Evolutionary conservation across 148 eudicot genomes (phyloP).

Genomic region (Fagopyrum homotropicum): DNA sequence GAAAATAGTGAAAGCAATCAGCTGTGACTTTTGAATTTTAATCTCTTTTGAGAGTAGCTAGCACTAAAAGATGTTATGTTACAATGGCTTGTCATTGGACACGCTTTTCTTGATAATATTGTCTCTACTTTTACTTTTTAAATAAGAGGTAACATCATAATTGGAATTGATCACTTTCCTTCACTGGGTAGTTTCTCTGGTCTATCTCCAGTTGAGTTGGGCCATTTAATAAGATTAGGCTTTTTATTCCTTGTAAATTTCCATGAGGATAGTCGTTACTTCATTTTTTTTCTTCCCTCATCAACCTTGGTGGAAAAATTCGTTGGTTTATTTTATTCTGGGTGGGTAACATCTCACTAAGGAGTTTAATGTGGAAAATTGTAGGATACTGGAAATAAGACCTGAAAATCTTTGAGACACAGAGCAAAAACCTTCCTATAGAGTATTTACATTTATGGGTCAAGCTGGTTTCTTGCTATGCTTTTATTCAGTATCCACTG

Average conservation of each 20-base stretch:
- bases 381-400: neutral
- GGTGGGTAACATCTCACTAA: neutral
- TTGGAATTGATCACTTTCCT: neutral
- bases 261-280: neutral
- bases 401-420: neutral
- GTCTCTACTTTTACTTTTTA: neutral
- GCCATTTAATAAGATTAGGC: neutral
- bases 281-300: neutral
- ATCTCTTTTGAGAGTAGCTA: neutral
- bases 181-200: neutral
- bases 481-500: neutral
- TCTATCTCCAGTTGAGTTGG: neutral
- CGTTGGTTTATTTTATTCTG: neutral
- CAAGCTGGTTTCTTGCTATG: neutral
- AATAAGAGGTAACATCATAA: neutral
- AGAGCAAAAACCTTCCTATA: neutral
- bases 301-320: neutral
- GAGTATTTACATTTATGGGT: neutral
- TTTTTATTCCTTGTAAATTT: neutral
- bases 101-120: neutral
- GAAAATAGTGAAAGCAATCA: constrained; percentile 1
- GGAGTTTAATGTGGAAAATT: neutral
- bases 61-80: neutral
- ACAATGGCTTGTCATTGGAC: neutral
- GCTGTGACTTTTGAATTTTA: neutral